A percentile compares a stretch with the other conserved stretches of the same genome.
Conservation (phyloP, 148 eudicot genomes). For the Nepenthes gracilis region DNA sequence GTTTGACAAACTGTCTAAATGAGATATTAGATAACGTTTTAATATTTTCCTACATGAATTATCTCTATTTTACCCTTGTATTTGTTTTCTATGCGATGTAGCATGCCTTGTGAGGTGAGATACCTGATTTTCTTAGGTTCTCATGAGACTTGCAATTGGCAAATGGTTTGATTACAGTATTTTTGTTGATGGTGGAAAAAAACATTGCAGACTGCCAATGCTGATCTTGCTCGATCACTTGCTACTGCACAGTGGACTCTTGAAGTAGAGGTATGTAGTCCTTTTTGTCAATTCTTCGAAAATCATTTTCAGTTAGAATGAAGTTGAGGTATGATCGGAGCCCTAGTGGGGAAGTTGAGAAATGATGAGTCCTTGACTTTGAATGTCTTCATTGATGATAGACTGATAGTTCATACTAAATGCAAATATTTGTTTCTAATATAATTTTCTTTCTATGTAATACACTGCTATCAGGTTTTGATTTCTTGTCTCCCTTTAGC, state of each 20-base stretch:
- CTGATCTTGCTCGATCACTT: conserved; percentile 79
- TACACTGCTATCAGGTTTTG: no score
- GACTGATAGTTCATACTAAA: no score
- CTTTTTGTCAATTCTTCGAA: neutral
- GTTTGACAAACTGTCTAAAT: no score
- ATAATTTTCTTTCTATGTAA: no score
- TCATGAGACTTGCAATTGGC: neutral
- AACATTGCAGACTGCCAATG: conserved; percentile 71
- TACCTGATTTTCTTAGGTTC: neutral
- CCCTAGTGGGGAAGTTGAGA: neutral
- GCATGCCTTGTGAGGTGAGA: neutral
- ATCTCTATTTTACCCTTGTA: neutral
- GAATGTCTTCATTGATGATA: no score
- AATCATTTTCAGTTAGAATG: neutral
- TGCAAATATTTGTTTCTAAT: no score
- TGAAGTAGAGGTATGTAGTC: conserved; percentile 69
- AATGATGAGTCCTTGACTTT: neutral
- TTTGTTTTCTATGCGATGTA: neutral
- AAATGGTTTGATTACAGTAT: neutral
- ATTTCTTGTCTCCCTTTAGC: no score
- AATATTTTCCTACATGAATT: no score
- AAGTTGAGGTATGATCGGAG: neutral
- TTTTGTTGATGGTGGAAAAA: conserved; percentile 3
- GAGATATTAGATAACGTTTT: no score
- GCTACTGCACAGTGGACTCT: conserved; percentile 77